Conservation (phyloP, 768 basidiomycete species). For the Cytidiella melzeri region DNA sequence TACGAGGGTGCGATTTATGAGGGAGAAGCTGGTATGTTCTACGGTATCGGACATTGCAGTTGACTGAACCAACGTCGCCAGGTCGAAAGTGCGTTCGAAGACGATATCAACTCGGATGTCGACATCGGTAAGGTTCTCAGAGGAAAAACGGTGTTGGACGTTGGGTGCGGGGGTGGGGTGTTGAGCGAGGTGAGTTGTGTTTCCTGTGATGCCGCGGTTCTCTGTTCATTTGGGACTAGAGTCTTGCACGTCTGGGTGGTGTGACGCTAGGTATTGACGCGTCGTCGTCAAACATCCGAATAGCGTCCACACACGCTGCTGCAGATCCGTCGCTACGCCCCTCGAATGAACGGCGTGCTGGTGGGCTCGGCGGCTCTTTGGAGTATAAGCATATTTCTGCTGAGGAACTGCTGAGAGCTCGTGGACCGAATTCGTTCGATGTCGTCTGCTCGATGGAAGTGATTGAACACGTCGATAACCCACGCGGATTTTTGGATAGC, state of each 20-base stretch:
- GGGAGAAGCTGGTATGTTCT: constrained; percentile 52
- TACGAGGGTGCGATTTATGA: constrained; percentile 74
- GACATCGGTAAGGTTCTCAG: constrained; percentile 36
- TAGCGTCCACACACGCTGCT: constrained; percentile 78
- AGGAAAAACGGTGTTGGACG: constrained; percentile 75
- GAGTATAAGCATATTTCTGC: constrained; percentile 70
- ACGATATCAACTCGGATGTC: constrained; percentile 31
- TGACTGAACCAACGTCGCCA: constrained; percentile 1
- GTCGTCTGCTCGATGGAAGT: constrained; percentile 98
- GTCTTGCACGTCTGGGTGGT: constrained; percentile 82
- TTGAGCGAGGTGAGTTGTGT: constrained; percentile 69
- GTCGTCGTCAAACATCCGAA: constrained; percentile 77
- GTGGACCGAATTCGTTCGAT: constrained; percentile 67
- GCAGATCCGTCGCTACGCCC: constrained; percentile 59
- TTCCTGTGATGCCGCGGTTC: background rate
- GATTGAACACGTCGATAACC: constrained; percentile 94
- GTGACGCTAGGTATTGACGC: constrained; percentile 91
- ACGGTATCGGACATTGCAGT: background rate
- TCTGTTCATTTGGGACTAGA: constrained; percentile 37
- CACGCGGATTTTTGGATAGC: constrained; percentile 72
- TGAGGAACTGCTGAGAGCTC: constrained; percentile 52
- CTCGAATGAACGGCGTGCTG: constrained; percentile 6
- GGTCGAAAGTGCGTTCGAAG: constrained; percentile 54
- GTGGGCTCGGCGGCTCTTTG: constrained; percentile 37
- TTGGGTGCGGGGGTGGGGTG: constrained; percentile 94